Percentiles rank a stretch among this genome's conserved stretches.
These are phyloP conservation scores for Ceratocystis smalleyi DNA, from an alignment of 2,329 filamentous ascomycete genomes.

Conservation along the genomic window DNA sequence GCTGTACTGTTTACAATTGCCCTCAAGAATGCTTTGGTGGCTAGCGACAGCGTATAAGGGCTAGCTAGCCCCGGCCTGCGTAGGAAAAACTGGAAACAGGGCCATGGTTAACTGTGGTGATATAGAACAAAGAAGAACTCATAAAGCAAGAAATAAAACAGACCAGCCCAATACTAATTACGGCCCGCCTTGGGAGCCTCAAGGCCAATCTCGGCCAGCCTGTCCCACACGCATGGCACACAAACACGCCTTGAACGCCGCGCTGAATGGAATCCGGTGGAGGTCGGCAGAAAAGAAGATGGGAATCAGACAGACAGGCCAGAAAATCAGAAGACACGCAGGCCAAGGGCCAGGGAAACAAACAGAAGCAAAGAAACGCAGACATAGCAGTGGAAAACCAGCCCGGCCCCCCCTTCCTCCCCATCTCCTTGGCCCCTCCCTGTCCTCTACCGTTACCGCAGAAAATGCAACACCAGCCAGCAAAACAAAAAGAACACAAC, in stretches of 20 bases:
- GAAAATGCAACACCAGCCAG: constrained; percentile 73
- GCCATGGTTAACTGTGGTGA: background rate
- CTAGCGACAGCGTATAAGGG: background rate
- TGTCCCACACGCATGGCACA: background rate
- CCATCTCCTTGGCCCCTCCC: background rate
- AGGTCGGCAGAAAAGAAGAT: constrained; percentile 8
- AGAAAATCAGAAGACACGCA: constrained; percentile 10
- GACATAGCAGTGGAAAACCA: constrained; percentile 5
- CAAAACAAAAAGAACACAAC: constrained; percentile 81
- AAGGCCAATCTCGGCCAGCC: background rate
- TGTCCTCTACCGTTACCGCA: constrained; percentile 40
- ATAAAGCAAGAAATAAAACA: background rate
- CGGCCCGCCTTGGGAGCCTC: background rate
- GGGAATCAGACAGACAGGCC: constrained; percentile 13
- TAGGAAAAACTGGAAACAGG: background rate
- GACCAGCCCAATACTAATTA: background rate
- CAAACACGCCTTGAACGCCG: constrained; percentile 11
- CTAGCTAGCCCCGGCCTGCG: background rate
- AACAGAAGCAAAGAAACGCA: constrained; percentile 17
- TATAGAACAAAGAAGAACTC: background rate
- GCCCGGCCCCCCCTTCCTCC: constrained; percentile 12
- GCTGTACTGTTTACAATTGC: constrained; percentile 58
- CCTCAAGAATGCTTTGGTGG: background rate
- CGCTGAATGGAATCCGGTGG: constrained; percentile 12
- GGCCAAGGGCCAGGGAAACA: background rate